Evolutionary conservation across 139 green algal species (phyloP).

Genomic region (Chlamydomonas sp.): DNA sequence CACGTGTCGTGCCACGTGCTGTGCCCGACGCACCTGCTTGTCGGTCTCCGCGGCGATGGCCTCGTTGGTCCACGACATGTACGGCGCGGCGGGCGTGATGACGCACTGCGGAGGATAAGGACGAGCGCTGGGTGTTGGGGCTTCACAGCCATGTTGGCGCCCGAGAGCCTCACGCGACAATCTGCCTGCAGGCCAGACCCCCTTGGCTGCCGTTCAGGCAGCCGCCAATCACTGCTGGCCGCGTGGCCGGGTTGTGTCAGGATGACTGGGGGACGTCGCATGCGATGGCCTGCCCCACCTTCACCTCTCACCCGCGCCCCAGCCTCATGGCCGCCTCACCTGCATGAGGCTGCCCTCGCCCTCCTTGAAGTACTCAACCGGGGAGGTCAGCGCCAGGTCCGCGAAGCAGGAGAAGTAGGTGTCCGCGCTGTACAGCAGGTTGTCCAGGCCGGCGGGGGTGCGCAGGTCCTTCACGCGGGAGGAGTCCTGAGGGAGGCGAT

Average conservation of each 20-base stretch:
- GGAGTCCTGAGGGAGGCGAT: not conserved
- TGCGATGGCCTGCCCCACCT: too few relatives aligned
- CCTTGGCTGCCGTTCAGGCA: too few relatives aligned
- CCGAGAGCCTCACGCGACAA: too few relatives aligned
- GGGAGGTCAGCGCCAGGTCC: conserved; percentile 92
- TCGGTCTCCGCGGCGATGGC: conserved; percentile 87
- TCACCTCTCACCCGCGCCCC: too few relatives aligned
- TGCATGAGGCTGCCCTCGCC: conserved; percentile 84
- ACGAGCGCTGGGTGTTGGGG: too few relatives aligned
- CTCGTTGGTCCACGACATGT: conserved; percentile 95
- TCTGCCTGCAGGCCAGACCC: too few relatives aligned
- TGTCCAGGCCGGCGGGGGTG: conserved; percentile 82
- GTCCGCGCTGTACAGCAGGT: conserved; percentile 91
- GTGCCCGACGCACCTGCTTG: conserved; percentile 65
- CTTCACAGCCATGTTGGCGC: too few relatives aligned
- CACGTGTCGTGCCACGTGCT: too few relatives aligned
- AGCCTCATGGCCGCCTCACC: not conserved
- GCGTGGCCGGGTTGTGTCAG: too few relatives aligned
- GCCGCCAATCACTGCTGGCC: too few relatives aligned
- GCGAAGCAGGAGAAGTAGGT: conserved; percentile 98
- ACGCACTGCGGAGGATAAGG: conserved; percentile 74
- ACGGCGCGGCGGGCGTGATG: conserved; percentile 90
- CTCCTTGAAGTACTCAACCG: conserved; percentile 93
- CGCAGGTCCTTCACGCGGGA: conserved; percentile 44
- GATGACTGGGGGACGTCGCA: too few relatives aligned